These are phyloP conservation scores for Huntiella bhutanensis DNA, from an alignment of 2,329 filamentous ascomycete genomes.

Conservation along the genomic window DNA sequence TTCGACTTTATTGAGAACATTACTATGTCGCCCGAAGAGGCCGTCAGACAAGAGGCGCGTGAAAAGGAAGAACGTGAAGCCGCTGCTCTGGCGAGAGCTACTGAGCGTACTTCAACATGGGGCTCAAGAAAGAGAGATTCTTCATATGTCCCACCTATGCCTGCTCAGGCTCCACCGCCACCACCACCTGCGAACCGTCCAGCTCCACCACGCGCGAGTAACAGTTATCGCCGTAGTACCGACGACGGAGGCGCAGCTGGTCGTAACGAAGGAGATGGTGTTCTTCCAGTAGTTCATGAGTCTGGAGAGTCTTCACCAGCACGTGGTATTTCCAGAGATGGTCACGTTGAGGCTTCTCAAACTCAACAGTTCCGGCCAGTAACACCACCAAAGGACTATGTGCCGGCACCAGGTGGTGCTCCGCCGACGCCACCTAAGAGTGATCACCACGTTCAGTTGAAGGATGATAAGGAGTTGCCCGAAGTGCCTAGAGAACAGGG, in stretches of 20 bases:
- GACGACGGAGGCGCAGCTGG: neutral
- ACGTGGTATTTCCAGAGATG: conserved; percentile 34
- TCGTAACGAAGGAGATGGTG: conserved; percentile 19
- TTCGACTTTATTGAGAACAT: conserved; percentile 78
- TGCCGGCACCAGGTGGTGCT: conserved; percentile 10
- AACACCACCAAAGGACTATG: conserved; percentile 23
- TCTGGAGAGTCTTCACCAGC: conserved; percentile 58
- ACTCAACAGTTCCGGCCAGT: conserved; percentile 17
- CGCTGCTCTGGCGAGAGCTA: conserved; percentile 16
- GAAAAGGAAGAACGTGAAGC: conserved; percentile 33
- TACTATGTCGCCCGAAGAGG: conserved; percentile 74
- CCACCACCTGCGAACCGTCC: conserved; percentile 19
- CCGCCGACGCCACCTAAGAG: conserved; percentile 32
- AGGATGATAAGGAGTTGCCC: conserved; percentile 37
- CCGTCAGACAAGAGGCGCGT: conserved; percentile 24
- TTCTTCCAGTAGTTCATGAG: conserved; percentile 74
- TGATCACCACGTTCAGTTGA: conserved; percentile 20
- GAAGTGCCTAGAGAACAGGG: conserved; percentile 27
- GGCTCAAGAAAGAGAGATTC: conserved; percentile 18
- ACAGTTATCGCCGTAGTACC: neutral
- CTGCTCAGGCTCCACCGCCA: conserved; percentile 26
- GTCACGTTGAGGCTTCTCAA: conserved; percentile 16
- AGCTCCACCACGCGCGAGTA: conserved; percentile 22
- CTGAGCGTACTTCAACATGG: conserved; percentile 21
- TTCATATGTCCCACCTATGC: conserved; percentile 23